Percentiles rank a stretch among this genome's conserved stretches.
Conservation (phyloP, 73 alveolate species). For the Paramecium biaurelia region DNA sequence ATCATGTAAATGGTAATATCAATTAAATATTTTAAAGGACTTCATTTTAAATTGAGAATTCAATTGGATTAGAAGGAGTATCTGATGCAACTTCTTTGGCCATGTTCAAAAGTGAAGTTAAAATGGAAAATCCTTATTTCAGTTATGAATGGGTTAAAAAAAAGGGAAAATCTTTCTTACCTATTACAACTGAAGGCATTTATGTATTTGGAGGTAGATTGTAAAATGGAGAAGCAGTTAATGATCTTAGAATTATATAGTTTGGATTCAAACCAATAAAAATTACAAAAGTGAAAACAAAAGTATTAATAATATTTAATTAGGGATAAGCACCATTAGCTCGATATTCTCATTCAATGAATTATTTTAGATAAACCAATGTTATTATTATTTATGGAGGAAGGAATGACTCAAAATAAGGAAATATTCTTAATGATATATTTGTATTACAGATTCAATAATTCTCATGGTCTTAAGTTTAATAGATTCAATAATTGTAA, state of each 20-base stretch:
- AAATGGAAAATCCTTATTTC: constrained; percentile 63
- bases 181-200: constrained; percentile 75
- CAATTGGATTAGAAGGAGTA: constrained; percentile 35
- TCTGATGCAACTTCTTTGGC: constrained; percentile 46
- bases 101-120: constrained; percentile 53
- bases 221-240: constrained; percentile 75
- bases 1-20: constrained; percentile 63
- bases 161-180: constrained; percentile 25
- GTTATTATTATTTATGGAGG: constrained; percentile 87
- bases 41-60: background rate
- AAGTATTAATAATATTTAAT: background rate
- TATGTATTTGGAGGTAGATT: constrained; percentile 92
- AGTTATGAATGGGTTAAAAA: constrained; percentile 51
- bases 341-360: constrained; percentile 88
- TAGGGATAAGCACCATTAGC: constrained; percentile 87
- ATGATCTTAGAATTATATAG: constrained; percentile 75
- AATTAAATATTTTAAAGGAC: too few species aligned
- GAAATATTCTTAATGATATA: constrained; percentile 60
- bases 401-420: constrained; percentile 77
- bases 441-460: constrained; percentile 22
- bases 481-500: constrained; percentile 20
- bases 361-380: constrained; percentile 75
- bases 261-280: constrained; percentile 79
- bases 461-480: constrained; percentile 50
- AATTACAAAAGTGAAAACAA: constrained; percentile 73